Base-by-base conservation (phyloP, 345 rosid genomes). In the Gossypium australe region DNA sequence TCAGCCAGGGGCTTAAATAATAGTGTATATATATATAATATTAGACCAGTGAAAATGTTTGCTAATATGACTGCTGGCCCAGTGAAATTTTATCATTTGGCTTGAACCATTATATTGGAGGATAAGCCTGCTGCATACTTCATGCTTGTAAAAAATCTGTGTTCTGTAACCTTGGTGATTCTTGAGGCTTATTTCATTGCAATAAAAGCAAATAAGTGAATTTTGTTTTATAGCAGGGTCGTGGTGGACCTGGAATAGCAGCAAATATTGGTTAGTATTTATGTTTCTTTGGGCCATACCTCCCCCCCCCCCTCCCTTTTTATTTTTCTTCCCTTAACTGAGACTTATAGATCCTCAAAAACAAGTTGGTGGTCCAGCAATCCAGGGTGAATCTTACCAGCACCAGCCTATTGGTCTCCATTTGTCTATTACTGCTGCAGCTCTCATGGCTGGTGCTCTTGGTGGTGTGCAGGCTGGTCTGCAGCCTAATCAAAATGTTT, bases 331-430 rank as follows among this genome's bases (percentile, higher is more conserved):
- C 51, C 57, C 52, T 76, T 47, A 38, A 63, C 44, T 80, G 29
- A 38, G 68, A 16, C 18, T 84, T 67, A 4, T 78, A 88, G 98
- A 86, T 20, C 72, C 85, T 76, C 88, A 83, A 66, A 90, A 86
- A 81, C 97, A 88, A 81, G 20, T 56, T 48, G 96, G 95, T 45
- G 90, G 87, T 41, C 75, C 86, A 24, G 81, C 83, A 55, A 63
- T 34, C 75, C 80, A 63, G 41, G 86, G 80, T 65, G 99, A 93
- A 51, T 60, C 85, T 52, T 76, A 73, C 75, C 84, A 82, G 6
- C 84, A 87, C 67, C 98, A 87, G 84, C 93, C 98, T 25, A 89
- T 95, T 80, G 99, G 98, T 83, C 83, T 93, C 70, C 89, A 90
- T 47, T 77, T 87, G 81, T 94, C 99, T 77, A 82, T 89, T 52